Evolutionary conservation across 2,329 filamentous ascomycete genomes (phyloP), one percentile per base, ranked within the genome.

Genomic region (Calycina herbarum): DNA sequence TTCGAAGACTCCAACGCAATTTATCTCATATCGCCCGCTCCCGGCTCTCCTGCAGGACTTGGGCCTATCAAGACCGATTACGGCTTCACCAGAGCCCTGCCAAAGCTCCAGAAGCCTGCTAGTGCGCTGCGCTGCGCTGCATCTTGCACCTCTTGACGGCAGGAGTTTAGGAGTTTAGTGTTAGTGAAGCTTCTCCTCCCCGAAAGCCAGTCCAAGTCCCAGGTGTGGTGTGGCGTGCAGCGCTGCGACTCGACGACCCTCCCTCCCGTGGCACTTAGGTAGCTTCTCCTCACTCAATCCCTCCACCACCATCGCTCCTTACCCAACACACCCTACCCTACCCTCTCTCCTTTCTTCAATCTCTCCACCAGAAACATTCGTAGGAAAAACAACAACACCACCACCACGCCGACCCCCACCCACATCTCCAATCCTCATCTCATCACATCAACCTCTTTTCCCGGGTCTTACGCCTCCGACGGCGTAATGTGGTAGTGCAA

Each of bases 401-500:
- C 27, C 33, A n/a, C 31, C 8, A 57, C 51, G 2, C 24, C 10
- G 5, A 8, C 54, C 15, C 11, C 54, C 54, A 57, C 24, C 54
- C 13, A 5, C 54, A 17, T 6, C 54, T 2, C 24, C 54, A 17
- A 17, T n/a, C 54, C 27, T n/a, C 27, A 57, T 57, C 27, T 57
- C 31, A 11, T 33, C 31, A 57, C 31, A 11, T 33, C 31, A 57
- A 35, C 29, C 33, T 24, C 31, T 20, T n/a, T 24, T 38, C 33
- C 35, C 27, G 11, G 24, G 54, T 57, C 31, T 57, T 57, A 15
- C 54, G 27, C 24, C 31, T 33, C 27, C 27, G 17, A 57, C 20
- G 27, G 24, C 54, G 54, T 57, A 57, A 57, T 57, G 54, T 51
- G 45, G 65, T 68, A 68, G 66, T 64, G 68, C 66, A 67, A 62